Percentiles rank a stretch among this genome's conserved stretches.
phyloP scores from a whole-genome alignment of 176 grass and related monocot species.

The Juncus inflexus region DNA sequence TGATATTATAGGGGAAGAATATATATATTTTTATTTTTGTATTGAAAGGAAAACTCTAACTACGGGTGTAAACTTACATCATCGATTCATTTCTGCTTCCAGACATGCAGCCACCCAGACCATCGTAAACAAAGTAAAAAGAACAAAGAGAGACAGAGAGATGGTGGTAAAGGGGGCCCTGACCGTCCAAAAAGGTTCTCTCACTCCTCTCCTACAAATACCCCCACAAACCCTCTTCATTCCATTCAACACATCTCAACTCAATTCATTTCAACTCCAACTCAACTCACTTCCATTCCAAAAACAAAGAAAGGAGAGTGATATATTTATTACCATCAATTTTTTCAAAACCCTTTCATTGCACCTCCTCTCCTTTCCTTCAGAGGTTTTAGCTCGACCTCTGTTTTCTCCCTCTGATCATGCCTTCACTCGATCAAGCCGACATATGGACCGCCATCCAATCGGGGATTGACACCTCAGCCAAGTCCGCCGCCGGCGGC shows the following conservation, averaged over 20 bases:
- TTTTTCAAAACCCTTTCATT: neutral
- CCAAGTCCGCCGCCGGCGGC: neutral
- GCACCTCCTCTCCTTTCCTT: neutral
- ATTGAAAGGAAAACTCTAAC: too few species aligned
- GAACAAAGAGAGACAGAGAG: neutral
- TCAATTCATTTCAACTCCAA: constrained; percentile 18
- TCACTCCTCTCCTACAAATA: constrained; percentile 24
- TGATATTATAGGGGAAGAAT: too few species aligned
- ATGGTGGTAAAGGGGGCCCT: constrained; percentile 4
- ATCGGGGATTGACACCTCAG: constrained; percentile 22
- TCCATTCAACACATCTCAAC: constrained; percentile 12
- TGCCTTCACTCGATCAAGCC: constrained; percentile 30
- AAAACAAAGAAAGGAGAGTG: neutral
- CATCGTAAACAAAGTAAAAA: neutral
- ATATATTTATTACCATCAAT: neutral
- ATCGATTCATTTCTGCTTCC: too few species aligned
- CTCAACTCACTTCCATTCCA: constrained; percentile 12
- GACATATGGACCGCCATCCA: constrained; percentile 73
- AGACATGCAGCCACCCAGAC: neutral
- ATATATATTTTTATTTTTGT: too few species aligned
- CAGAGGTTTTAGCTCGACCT: neutral
- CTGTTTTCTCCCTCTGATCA: constrained; percentile 8
- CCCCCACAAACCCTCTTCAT: neutral
- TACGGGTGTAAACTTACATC: too few species aligned
- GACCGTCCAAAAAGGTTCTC: constrained; percentile 10